Conservation (phyloP, 495 filamentous ascomycete species). For the Friedmanniomyces simplex region DNA sequence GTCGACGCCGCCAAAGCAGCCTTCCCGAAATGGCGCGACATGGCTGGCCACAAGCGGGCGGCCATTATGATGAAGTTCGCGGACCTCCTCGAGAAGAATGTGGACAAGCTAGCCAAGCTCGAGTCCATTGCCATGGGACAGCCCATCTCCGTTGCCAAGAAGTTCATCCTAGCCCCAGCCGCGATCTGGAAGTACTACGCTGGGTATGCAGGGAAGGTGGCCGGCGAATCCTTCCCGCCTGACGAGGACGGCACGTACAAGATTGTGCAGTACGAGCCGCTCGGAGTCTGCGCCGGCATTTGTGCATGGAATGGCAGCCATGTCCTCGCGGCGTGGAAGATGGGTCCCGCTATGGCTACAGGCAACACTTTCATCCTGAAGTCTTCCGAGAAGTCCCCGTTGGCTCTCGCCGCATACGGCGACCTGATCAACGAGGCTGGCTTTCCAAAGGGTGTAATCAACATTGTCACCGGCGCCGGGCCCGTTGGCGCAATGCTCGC, state of each 20-base stretch:
- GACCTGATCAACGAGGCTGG: constrained; percentile 30
- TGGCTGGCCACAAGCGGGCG: constrained; percentile 23
- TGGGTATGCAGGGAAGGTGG: constrained; percentile 20
- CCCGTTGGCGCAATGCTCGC: constrained; percentile 25
- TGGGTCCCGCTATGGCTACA: constrained; percentile 27
- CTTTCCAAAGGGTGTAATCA: constrained; percentile 32
- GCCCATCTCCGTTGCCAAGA: constrained; percentile 12
- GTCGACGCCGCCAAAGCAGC: constrained; percentile 30
- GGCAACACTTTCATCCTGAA: constrained; percentile 33
- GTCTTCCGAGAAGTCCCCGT: constrained; percentile 29
- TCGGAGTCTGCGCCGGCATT: constrained; percentile 31
- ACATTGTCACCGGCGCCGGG: constrained; percentile 29
- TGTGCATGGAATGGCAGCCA: constrained; percentile 31
- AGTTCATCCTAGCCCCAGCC: constrained; percentile 6
- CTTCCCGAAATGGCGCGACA: constrained; percentile 26
- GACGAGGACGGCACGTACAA: constrained; percentile 30
- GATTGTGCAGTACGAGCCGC: constrained; percentile 32
- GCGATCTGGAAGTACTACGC: constrained; percentile 20
- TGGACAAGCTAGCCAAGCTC: constrained; percentile 16
- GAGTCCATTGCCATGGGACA: constrained; percentile 20
- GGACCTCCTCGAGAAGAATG: constrained; percentile 33
- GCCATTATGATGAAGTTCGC: constrained; percentile 32
- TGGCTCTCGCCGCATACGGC: constrained; percentile 22
- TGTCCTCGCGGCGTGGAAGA: constrained; percentile 25
- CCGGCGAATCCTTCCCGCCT: constrained; percentile 17